These are phyloP conservation scores for Globisporangium spinosum DNA, from an alignment of 352 stramenopile species.

Conservation along the genomic window DNA sequence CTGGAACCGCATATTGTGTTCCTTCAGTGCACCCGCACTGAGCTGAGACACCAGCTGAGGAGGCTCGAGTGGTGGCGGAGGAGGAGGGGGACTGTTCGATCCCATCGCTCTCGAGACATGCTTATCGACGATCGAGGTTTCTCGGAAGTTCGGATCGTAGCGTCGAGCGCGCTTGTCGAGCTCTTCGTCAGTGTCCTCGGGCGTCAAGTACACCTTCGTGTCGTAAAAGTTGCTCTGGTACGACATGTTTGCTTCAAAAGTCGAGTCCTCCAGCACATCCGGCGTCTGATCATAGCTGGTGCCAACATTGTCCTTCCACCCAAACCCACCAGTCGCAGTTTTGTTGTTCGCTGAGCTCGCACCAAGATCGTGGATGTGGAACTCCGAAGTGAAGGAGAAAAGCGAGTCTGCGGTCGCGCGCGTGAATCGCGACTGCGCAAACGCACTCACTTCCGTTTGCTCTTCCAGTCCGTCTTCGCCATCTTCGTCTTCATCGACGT, in stretches of 20 bases:
- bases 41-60: slow-evolving; percentile 5
- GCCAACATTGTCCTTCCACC: slow-evolving; percentile 10
- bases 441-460: slow-evolving; percentile 51
- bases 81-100: slow-evolving; percentile 4
- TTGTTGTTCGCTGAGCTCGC: slow-evolving; percentile 6
- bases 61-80: neutral
- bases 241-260: slow-evolving; percentile 19
- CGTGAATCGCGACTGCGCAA: slow-evolving; percentile 53
- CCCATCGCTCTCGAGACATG: neutral
- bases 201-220: slow-evolving; percentile 25
- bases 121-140: slow-evolving; percentile 1
- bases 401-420: slow-evolving; percentile 35
- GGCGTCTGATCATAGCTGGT: slow-evolving; percentile 8
- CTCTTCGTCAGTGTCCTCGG: slow-evolving; percentile 34
- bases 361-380: slow-evolving; percentile 28
- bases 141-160: slow-evolving; percentile 28
- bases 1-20: slow-evolving; percentile 14
- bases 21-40: slow-evolving; percentile 3
- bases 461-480: slow-evolving; percentile 41
- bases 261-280: slow-evolving; percentile 11
- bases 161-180: slow-evolving; percentile 33
- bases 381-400: slow-evolving; percentile 21
- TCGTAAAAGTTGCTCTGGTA: slow-evolving; percentile 31
- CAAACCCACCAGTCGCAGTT: neutral
- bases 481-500: slow-evolving; percentile 24